phyloP scores from a whole-genome alignment of 164 flowering plant species.

The Macadamia tetraphylla region DNA sequence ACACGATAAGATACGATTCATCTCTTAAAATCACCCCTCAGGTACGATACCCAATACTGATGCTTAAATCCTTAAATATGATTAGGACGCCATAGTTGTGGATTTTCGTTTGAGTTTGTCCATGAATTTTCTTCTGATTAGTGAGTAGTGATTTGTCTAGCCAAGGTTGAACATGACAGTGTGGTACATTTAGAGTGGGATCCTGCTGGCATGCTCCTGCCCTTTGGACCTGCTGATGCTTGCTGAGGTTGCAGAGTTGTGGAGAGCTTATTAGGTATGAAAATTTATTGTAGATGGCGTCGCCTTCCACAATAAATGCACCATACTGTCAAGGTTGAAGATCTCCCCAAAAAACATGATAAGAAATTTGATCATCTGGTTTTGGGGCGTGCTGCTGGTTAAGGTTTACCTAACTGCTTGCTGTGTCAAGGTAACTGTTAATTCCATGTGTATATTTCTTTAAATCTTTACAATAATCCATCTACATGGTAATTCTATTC shows the following conservation, averaged over 20 bases:
- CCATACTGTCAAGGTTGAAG: not conserved
- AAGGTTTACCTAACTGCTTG: constrained; percentile 68
- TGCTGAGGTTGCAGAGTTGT: not conserved
- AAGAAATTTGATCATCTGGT: constrained; percentile 72
- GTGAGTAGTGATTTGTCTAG: not conserved
- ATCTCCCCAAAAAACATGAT: constrained; percentile 18
- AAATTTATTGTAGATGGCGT: constrained; percentile 52
- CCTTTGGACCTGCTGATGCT: constrained; percentile 1
- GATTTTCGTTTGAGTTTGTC: not conserved
- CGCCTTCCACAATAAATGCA: constrained; percentile 15
- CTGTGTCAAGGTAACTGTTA: constrained; percentile 71
- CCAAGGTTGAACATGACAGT: not conserved
- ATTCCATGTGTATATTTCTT: not conserved
- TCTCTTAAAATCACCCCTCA: too few species aligned
- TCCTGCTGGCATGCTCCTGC: not conserved
- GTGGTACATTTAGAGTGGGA: too few species aligned
- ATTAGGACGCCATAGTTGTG: not conserved
- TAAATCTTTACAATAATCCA: not conserved
- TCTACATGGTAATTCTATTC: too few species aligned
- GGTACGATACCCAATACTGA: too few species aligned
- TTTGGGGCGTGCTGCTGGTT: constrained; percentile 87
- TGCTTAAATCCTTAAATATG: not conserved
- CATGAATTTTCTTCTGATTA: not conserved
- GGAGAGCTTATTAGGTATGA: constrained; percentile 30
- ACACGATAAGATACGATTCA: too few species aligned